A percentile compares a stretch with the other conserved stretches of the same genome.
These are phyloP conservation scores for Solanum tacnaense DNA, from an alignment of 257 asterid genomes.

Conservation along the genomic window DNA sequence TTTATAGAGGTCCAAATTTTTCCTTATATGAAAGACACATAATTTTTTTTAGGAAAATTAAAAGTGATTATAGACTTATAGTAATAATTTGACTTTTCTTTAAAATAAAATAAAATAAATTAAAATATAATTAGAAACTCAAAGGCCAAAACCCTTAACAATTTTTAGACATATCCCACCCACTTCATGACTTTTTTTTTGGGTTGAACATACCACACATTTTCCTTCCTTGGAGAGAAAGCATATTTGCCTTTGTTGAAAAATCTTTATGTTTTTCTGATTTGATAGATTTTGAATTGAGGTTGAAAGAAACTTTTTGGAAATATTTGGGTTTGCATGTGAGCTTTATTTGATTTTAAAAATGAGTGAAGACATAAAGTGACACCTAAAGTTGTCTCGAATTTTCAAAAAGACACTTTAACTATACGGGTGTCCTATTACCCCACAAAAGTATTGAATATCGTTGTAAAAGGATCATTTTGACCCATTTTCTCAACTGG, in stretches of 20 bases:
- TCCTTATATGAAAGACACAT: too few relatives aligned
- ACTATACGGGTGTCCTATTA: too few relatives aligned
- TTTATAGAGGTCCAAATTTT: neutral
- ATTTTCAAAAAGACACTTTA: too few relatives aligned
- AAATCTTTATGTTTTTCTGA: neutral
- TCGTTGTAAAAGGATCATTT: too few relatives aligned
- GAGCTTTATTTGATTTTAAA: neutral
- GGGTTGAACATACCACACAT: neutral
- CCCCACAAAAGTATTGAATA: too few relatives aligned
- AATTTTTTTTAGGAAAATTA: too few relatives aligned
- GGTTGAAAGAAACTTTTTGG: neutral
- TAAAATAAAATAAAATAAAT: too few relatives aligned
- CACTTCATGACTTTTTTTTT: neutral
- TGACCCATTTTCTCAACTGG: too few relatives aligned
- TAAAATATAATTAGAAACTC: too few relatives aligned
- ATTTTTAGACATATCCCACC: neutral
- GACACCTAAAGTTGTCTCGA: too few relatives aligned
- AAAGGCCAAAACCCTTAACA: neutral
- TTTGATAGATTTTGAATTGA: neutral
- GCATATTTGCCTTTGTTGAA: neutral
- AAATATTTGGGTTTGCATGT: neutral
- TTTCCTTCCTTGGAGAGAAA: neutral
- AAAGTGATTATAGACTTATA: neutral
- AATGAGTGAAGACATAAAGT: too few relatives aligned
- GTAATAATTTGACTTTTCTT: neutral